A percentile compares a stretch with the other conserved stretches of the same genome.
Evolutionary conservation across 768 basidiomycete genomes (phyloP).

Genomic region (Mycena capillaripes): DNA sequence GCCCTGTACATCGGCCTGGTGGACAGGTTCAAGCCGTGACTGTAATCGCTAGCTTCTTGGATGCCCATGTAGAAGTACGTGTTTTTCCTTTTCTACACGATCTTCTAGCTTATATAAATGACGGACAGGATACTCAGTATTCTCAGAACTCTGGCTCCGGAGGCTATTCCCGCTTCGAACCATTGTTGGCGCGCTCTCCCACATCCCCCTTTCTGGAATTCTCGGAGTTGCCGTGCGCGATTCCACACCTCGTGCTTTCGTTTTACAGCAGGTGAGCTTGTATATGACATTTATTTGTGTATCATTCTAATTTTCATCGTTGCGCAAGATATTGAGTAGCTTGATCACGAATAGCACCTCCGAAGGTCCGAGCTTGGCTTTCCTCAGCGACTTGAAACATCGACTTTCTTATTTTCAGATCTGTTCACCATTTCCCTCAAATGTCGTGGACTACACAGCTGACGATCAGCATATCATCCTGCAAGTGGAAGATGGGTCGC

Average conservation of each 20-base stretch:
- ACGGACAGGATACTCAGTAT: conserved; percentile 14
- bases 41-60: conserved; percentile 12
- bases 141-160: conserved; percentile 12
- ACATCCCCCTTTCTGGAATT: background rate
- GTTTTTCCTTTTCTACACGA: background rate
- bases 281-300: background rate
- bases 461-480: conserved; percentile 7
- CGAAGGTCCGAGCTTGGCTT: background rate
- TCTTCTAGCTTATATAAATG: background rate
- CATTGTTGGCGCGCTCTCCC: background rate
- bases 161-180: conserved; percentile 4
- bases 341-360: conserved; percentile 25
- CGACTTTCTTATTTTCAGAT: background rate
- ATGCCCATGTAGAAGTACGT: background rate
- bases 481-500: conserved; percentile 24
- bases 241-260: conserved; percentile 19
- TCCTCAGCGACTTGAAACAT: background rate
- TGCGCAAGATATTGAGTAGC: conserved; percentile 24
- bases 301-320: background rate
- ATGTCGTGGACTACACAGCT: background rate
- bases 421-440: conserved; percentile 16
- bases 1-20: background rate
- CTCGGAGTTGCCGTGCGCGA: background rate
- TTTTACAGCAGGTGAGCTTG: conserved; percentile 21
- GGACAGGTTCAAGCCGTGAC: background rate